Conservation (phyloP, 495 filamentous ascomycete species). For the Daldinia concentrica region DNA sequence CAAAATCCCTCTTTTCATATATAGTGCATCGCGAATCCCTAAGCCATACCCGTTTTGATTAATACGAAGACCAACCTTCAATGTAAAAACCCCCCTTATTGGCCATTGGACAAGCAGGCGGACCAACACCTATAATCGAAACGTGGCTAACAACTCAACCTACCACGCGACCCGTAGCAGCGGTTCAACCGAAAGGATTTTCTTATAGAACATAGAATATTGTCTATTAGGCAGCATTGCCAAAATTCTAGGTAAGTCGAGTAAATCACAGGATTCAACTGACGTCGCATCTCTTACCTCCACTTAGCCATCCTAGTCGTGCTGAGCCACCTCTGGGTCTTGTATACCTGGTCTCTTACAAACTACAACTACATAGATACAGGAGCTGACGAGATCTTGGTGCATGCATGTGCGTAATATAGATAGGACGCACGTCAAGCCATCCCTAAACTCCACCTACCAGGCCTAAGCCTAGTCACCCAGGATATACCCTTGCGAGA, state of each 20-base stretch:
- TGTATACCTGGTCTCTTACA: background rate
- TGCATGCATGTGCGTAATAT: background rate
- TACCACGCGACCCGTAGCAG: conserved; percentile 17
- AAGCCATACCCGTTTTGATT: conserved; percentile 28
- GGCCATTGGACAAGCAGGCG: conserved; percentile 24
- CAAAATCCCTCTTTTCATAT: conserved; percentile 22
- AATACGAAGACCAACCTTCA: conserved; percentile 21
- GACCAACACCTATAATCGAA: conserved; percentile 35
- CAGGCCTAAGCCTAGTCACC: conserved; percentile 1
- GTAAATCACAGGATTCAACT: conserved; percentile 1
- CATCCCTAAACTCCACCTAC: conserved; percentile 11
- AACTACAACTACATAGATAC: background rate
- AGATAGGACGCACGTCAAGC: conserved; percentile 6
- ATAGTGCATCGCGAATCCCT: conserved; percentile 12
- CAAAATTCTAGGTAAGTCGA: background rate
- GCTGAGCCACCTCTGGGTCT: background rate
- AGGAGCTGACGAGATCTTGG: background rate
- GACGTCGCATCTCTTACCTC: conserved; percentile 15
- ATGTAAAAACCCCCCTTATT: conserved; percentile 17
- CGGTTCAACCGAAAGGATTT: conserved; percentile 19
- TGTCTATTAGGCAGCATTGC: background rate
- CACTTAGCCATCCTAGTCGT: background rate
- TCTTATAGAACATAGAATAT: background rate
- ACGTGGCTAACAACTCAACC: conserved; percentile 24
- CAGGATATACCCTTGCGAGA: conserved; percentile 20